phyloP scores from a whole-genome alignment of 1,284 basidiomycete species.

The Rhodotorula sp. region DNA sequence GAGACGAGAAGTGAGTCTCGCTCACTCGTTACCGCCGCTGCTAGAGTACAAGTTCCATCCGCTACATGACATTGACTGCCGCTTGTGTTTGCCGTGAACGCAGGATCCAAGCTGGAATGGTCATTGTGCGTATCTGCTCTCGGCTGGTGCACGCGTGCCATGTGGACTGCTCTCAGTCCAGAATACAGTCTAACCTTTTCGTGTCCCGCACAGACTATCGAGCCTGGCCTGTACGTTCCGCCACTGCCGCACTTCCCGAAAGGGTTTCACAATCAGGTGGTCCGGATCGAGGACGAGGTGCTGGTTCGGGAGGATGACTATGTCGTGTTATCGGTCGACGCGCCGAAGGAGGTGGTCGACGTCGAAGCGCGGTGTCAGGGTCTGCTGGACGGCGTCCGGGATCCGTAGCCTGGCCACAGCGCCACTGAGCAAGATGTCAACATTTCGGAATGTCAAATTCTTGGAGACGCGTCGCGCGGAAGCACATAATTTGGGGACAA shows the following conservation, averaged over 20 bases:
- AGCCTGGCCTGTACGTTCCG: constrained; percentile 67
- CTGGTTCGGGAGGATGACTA: constrained; percentile 68
- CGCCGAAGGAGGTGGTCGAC: constrained; percentile 87
- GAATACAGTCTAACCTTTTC: neutral
- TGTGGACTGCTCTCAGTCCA: neutral
- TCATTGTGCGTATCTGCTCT: constrained; percentile 60
- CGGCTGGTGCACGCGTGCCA: neutral
- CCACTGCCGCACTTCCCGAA: constrained; percentile 70
- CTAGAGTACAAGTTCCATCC: too few relatives aligned
- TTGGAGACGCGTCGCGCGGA: neutral
- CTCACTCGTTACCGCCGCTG: neutral
- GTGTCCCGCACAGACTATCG: constrained; percentile 20
- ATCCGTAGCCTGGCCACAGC: neutral
- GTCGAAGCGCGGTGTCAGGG: constrained; percentile 85
- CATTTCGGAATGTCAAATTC: constrained; percentile 4
- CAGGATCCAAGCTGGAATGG: constrained; percentile 73
- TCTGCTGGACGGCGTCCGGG: constrained; percentile 19
- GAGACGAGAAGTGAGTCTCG: constrained; percentile 48
- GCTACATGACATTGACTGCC: constrained; percentile 2
- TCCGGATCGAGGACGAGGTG: constrained; percentile 91
- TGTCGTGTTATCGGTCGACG: constrained; percentile 67
- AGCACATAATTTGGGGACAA: neutral
- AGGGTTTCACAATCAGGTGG: constrained; percentile 80
- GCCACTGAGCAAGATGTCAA: neutral
- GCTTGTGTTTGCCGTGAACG: neutral